These are phyloP conservation scores for Fusarium camptoceras DNA, from an alignment of 2,329 filamentous ascomycete species.

Conservation along the genomic window DNA sequence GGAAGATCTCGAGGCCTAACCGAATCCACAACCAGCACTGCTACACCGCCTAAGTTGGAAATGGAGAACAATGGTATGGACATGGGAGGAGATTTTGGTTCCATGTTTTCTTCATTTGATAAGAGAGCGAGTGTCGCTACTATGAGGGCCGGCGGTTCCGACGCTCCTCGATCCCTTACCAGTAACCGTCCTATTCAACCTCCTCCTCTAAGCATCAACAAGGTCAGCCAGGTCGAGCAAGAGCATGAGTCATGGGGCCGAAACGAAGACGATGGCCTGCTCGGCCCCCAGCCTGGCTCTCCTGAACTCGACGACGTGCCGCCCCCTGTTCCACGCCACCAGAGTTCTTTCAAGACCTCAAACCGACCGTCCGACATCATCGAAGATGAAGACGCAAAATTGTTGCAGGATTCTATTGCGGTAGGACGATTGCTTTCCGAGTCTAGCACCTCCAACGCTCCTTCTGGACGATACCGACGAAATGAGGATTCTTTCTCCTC, in stretches of 20 bases:
- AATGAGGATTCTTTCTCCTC: conserved; percentile 56
- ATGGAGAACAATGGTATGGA: conserved; percentile 61
- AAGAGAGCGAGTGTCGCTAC: conserved; percentile 66
- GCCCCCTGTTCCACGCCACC: conserved; percentile 57
- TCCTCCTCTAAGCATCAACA: conserved; percentile 62
- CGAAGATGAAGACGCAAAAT: conserved; percentile 65
- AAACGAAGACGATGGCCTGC: conserved; percentile 59
- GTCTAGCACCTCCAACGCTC: conserved; percentile 30
- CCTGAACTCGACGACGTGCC: conserved; percentile 55
- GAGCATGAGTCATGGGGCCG: conserved; percentile 64
- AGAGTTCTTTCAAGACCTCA: conserved; percentile 49
- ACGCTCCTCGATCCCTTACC: conserved; percentile 59
- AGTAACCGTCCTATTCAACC: conserved; percentile 58
- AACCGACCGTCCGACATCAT: conserved; percentile 54
- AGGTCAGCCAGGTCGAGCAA: conserved; percentile 58
- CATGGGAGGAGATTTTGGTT: conserved; percentile 68
- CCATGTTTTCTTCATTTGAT: conserved; percentile 67
- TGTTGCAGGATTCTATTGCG: conserved; percentile 65
- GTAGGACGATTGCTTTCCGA: conserved; percentile 60
- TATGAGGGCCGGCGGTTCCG: conserved; percentile 55
- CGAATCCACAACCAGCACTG: conserved; percentile 64
- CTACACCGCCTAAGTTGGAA: conserved; percentile 63
- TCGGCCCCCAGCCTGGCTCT: conserved; percentile 54
- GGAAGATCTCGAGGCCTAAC: conserved; percentile 64
- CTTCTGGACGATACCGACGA: conserved; percentile 51